Evolutionary conservation across 2,329 filamentous ascomycete genomes (phyloP), one percentile per base, ranked within the genome.

Genomic region (Penicillium digitatum): DNA sequence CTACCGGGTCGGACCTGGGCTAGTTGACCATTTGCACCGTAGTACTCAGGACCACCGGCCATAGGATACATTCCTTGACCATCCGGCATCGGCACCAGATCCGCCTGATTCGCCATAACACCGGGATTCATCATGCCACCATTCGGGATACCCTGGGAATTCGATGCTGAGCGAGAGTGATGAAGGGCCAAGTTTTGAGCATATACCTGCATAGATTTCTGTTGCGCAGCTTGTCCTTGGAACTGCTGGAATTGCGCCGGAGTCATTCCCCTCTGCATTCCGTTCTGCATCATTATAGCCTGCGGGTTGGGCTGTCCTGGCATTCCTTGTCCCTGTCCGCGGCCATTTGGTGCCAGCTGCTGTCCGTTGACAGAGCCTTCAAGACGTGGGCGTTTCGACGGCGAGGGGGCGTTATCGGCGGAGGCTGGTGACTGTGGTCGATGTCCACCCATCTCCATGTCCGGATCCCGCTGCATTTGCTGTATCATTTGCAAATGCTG

Each of bases 141-240:
- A 87, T 85, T 90, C 64, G 85, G 85, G 82, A 92, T 87, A 73
- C 85, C 84, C 79, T 90, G 89, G 74, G 86, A 87, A 72, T 87
- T 87, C 82, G 94, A 87, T 74, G 80, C 80, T 89, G 87, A 76
- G 74, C 87, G 87, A 72, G 71, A 69, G 69, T 92, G 88, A 74
- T 93, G 88, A 75, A 91, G 86, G 75, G 88, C 85, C 71, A 96
- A 82, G 74, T 86, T 89, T 75, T 90, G 86, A 72, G 89, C 86
- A 81, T 96, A 96, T 73, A 89, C 87, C 74, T 90, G 87, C 73
- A 96, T 88, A 68, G 87, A 87, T 79, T 95, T 95, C 70, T 86
- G 82, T 79, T 93, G 89, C 60, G 85, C 81, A 62, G 79, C 79
- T 55, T 82, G 81, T 54, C 71, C 73, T 76, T 79, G 81, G 73